phyloP scores from a whole-genome alignment of 352 stramenopile genomes.

The Halophytophthora batemanensis region DNA sequence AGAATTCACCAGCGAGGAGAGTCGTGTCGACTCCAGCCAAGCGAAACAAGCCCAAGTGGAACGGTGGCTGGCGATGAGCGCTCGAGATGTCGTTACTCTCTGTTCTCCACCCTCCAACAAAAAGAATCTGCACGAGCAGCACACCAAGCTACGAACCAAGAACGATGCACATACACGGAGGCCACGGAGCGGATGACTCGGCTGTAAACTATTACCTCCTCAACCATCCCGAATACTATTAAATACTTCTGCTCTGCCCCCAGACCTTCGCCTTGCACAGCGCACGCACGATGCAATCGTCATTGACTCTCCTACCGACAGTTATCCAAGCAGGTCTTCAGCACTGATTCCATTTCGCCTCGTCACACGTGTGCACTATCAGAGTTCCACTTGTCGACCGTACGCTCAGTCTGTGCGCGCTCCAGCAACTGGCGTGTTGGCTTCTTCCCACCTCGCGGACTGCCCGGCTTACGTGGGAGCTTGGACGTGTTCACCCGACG shows the following conservation, averaged over 20 bases:
- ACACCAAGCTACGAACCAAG: background rate
- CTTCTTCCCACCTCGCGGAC: slow-evolving; percentile 10
- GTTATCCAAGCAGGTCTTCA: slow-evolving; percentile 10
- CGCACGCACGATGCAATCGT: slow-evolving; percentile 4
- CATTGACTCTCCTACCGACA: slow-evolving; percentile 31
- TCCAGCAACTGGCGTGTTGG: slow-evolving; percentile 30
- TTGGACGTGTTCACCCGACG: slow-evolving; percentile 31
- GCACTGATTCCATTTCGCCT: slow-evolving; percentile 11
- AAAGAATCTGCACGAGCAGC: slow-evolving; percentile 2
- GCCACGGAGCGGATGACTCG: no score
- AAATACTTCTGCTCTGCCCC: slow-evolving; percentile 6
- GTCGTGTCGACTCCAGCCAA: slow-evolving; percentile 29
- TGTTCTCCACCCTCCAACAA: background rate
- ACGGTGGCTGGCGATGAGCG: slow-evolving; percentile 53
- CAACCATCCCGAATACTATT: slow-evolving; percentile 6
- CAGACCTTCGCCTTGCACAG: background rate
- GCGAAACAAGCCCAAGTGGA: slow-evolving; percentile 58
- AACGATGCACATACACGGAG: no score
- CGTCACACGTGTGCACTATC: background rate
- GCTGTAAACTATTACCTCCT: background rate
- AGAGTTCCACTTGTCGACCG: slow-evolving; percentile 16
- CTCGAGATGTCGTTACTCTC: background rate
- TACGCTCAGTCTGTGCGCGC: slow-evolving; percentile 20
- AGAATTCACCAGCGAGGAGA: slow-evolving; percentile 18
- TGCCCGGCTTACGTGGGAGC: slow-evolving; percentile 15